Evolutionary conservation across 345 rosid genomes (phyloP).

Genomic region (Populus simonii): DNA sequence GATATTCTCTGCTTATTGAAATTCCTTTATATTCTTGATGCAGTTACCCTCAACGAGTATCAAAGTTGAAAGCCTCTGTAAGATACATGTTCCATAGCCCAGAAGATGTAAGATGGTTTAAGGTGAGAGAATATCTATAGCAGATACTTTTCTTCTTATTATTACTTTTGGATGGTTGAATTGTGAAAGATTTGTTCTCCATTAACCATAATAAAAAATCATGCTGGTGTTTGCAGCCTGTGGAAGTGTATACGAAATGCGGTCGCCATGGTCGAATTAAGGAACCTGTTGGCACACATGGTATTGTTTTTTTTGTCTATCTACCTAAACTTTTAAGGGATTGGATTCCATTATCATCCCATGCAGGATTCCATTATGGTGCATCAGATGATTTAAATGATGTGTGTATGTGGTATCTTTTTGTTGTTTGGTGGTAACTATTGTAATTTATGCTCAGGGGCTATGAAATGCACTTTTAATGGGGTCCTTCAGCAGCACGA

Average conservation of each 20-base stretch:
- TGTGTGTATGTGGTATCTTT: background rate
- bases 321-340: background rate
- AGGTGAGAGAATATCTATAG: constrained; percentile 42
- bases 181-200: background rate
- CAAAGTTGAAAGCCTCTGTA: constrained; percentile 75
- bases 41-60: constrained; percentile 94
- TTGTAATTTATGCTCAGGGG: constrained; percentile 44
- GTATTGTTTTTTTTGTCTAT: constrained; percentile 30
- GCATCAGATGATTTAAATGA: background rate
- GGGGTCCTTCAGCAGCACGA: constrained; percentile 87
- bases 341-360: background rate
- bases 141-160: background rate
- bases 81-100: constrained; percentile 90
- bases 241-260: constrained; percentile 82
- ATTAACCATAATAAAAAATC: constrained; percentile 3
- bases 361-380: background rate
- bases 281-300: constrained; percentile 96
- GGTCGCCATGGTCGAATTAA: constrained; percentile 84
- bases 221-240: constrained; percentile 55
- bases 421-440: background rate
- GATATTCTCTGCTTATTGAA: background rate
- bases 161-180: background rate
- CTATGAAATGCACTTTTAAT: constrained; percentile 82
- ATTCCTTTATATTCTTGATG: constrained; percentile 10
- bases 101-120: constrained; percentile 97